Percentiles rank a stretch among this genome's conserved stretches.
phyloP scores from a whole-genome alignment of 2,329 filamentous ascomycete genomes.

The Colletotrichum eleusines region DNA sequence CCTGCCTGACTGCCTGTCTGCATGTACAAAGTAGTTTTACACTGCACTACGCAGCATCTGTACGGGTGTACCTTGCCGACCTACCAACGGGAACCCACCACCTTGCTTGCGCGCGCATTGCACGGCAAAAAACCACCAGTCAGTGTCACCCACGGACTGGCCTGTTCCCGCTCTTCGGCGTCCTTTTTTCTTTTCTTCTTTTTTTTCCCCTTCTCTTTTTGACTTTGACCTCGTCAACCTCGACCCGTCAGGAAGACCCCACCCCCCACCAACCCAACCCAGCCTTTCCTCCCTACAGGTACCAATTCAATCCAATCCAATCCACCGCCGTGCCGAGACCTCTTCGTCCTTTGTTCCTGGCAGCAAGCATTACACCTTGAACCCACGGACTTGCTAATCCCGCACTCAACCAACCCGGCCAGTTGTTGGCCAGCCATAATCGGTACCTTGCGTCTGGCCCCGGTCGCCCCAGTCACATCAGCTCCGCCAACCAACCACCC shows the following conservation, averaged over 20 bases:
- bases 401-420: constrained; percentile 7
- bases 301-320: too few species aligned
- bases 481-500: constrained; percentile 33
- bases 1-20: neutral
- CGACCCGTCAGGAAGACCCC: constrained; percentile 13
- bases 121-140: constrained; percentile 2
- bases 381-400: constrained; percentile 22
- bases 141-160: constrained; percentile 16
- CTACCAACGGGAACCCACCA: too few species aligned
- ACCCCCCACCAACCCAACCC: neutral
- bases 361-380: constrained; percentile 3
- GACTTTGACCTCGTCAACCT: constrained; percentile 33
- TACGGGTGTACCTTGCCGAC: neutral
- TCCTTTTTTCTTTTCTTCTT: neutral
- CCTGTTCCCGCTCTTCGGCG: constrained; percentile 16
- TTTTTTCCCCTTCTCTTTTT: neutral
- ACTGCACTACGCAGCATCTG: too few species aligned
- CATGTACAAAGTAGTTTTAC: neutral
- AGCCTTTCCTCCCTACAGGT: constrained; percentile 22
- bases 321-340: constrained; percentile 19
- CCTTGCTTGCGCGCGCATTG: neutral
- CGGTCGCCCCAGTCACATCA: constrained; percentile 27
- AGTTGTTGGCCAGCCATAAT: constrained; percentile 27
- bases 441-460: constrained; percentile 40
- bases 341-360: constrained; percentile 37